Conservation (phyloP, 2,329 filamentous ascomycete species). For the Metarhizium guizhouense region DNA sequence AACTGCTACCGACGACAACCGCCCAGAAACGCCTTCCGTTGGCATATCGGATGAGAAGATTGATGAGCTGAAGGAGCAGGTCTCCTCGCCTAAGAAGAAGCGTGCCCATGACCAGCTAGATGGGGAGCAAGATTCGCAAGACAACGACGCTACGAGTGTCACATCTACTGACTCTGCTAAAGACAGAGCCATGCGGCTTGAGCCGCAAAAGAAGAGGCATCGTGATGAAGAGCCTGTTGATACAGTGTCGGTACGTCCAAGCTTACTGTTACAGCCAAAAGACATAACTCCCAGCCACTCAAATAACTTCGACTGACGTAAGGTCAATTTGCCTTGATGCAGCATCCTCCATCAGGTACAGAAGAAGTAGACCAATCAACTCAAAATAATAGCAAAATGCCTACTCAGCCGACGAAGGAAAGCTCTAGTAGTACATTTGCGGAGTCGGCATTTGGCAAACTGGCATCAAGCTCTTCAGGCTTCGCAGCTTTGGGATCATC, state of each 20-base stretch:
- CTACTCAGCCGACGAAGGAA: conserved; percentile 10
- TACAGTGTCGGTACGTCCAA: conserved; percentile 22
- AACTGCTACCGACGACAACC: conserved; percentile 11
- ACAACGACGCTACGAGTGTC: conserved; percentile 33
- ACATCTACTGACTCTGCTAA: conserved; percentile 36
- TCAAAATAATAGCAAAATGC: background rate
- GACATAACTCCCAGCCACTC: background rate
- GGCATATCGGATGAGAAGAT: conserved; percentile 23
- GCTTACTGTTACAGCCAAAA: background rate
- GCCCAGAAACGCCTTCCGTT: conserved; percentile 25
- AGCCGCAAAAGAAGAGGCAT: conserved; percentile 57
- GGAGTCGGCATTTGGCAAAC: conserved; percentile 58
- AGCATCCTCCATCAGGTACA: background rate
- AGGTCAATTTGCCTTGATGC: background rate
- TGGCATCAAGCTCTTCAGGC: conserved; percentile 54
- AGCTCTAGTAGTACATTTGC: conserved; percentile 57
- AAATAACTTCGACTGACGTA: background rate
- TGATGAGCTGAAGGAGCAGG: conserved; percentile 35
- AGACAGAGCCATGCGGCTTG: conserved; percentile 35
- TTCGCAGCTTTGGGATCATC: conserved; percentile 48
- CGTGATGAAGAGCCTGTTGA: conserved; percentile 39
- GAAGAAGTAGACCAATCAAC: background rate
- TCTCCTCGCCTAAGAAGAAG: conserved; percentile 59
- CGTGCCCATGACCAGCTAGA: conserved; percentile 52
- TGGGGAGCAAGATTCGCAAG: conserved; percentile 31